Conservation (phyloP, 805 yeast genomes). For the Metschnikowia henanensis region DNA sequence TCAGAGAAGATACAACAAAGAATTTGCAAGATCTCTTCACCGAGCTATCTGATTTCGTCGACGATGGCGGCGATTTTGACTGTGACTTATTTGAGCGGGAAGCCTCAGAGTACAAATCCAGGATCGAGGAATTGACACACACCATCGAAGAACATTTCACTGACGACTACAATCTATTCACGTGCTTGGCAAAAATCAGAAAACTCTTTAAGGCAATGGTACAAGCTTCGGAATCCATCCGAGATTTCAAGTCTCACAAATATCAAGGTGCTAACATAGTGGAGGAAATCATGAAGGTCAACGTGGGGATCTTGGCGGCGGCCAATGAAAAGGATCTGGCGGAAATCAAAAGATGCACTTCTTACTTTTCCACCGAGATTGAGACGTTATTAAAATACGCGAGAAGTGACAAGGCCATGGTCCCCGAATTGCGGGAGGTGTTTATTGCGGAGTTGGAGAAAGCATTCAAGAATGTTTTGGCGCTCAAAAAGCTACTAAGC, state of each 20-base stretch:
- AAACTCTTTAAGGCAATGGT: not conserved
- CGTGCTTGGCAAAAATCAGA: not conserved
- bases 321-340: not conserved
- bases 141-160: not conserved
- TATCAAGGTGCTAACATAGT: not conserved
- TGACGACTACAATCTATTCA: not conserved
- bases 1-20: not conserved
- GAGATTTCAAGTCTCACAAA: not conserved
- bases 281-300: not conserved
- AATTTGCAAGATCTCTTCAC: not conserved
- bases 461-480: not conserved
- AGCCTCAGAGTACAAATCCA: not conserved
- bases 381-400: not conserved
- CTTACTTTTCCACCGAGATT: not conserved
- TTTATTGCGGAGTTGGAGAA: not conserved
- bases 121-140: not conserved
- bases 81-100: not conserved
- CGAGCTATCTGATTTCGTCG: not conserved
- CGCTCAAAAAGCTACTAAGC: not conserved
- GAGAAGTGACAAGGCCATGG: not conserved
- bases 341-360: not conserved
- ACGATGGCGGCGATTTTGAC: not conserved
- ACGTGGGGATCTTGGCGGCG: not conserved
- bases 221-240: not conserved
- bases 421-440: not conserved